Base-by-base conservation (phyloP, 805 yeast species). In the Metschnikowia sp. region DNA sequence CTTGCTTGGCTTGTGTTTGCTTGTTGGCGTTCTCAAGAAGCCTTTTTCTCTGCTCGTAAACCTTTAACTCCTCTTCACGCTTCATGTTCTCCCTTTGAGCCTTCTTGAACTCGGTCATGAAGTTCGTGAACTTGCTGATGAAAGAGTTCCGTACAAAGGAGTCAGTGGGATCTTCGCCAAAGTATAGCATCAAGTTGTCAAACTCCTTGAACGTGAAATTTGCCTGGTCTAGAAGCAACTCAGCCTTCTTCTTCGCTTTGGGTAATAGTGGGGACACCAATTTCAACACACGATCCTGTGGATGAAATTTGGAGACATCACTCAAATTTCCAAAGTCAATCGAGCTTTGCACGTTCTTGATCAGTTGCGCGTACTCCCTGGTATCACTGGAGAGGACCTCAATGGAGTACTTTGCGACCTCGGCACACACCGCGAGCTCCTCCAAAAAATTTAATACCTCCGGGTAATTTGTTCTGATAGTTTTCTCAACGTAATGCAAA, bases 1-100 rank as follows among this genome's bases (percentile, higher is more conserved):
- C 72, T 39, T 56, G 54, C 12, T 49, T 45, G n/a, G 44, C 32
- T 19, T 52, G 46, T 13, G 52, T 53, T 42, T 53, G 55, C 48
- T 63, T 67, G 63, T 68, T 61, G 30, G 78, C 76, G 15, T 74
- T 70, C 53, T 80, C 84, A 38, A 84, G 62, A 53, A 81, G 66
- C 56, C 77, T 77, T 71, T 87, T 86, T 53, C 96, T 79, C 55
- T 83, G 82, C 62, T 90, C 96, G 59, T 88, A 83, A 4, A 84
- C 70, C 40, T 82, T 72, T 37, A 80, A 74, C 55, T 84, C 86
- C 56, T 84, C 91, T 61, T 86, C 95, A 32, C 77, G 71, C 49
- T 79, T 78, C 18, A 82, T 61, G 57, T 86, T 86, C 47, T 85
- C 91, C 19, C 68, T 66, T 47, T 84, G 85, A 6, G 81, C 88